A percentile compares a stretch with the other conserved stretches of the same genome.
phyloP scores from a whole-genome alignment of 129 eudicot genomes.

The Apium graveolens region DNA sequence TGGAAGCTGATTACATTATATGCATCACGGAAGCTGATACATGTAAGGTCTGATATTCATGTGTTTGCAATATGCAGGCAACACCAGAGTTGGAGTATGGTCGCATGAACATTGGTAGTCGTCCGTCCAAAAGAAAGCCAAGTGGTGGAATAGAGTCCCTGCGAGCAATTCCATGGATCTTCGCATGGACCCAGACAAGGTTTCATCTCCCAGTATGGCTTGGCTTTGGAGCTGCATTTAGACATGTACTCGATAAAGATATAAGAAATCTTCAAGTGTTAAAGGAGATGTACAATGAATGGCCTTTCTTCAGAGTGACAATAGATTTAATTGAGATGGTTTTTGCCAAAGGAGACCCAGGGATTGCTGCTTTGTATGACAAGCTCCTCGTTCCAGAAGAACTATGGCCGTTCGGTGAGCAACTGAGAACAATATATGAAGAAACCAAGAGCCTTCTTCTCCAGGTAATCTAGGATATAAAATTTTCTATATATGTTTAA shows the following conservation, averaged over 20 bases:
- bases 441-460: slow-evolving; percentile 54
- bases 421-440: slow-evolving; percentile 39
- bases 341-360: slow-evolving; percentile 76
- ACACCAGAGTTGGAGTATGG: slow-evolving; percentile 76
- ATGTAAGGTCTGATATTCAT: background rate
- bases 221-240: slow-evolving; percentile 66
- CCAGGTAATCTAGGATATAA: slow-evolving; percentile 26
- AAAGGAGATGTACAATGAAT: slow-evolving; percentile 59
- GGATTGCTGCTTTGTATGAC: slow-evolving; percentile 66
- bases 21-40: background rate
- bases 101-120: slow-evolving; percentile 79
- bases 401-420: slow-evolving; percentile 48
- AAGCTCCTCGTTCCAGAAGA: slow-evolving; percentile 53
- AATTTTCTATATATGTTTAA: background rate
- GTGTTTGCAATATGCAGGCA: slow-evolving; percentile 29
- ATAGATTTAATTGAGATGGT: slow-evolving; percentile 79
- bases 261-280: slow-evolving; percentile 50
- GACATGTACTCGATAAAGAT: slow-evolving; percentile 46
- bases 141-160: slow-evolving; percentile 85
- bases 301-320: slow-evolving; percentile 83
- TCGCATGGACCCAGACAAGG: slow-evolving; percentile 81
- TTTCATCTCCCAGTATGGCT: slow-evolving; percentile 88
- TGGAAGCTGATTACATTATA: background rate
- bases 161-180: slow-evolving; percentile 78
- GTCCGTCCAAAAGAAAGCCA: slow-evolving; percentile 64